These are phyloP conservation scores for Nemania sp. DNA, from an alignment of 2,329 filamentous ascomycete species.

Conservation along the genomic window DNA sequence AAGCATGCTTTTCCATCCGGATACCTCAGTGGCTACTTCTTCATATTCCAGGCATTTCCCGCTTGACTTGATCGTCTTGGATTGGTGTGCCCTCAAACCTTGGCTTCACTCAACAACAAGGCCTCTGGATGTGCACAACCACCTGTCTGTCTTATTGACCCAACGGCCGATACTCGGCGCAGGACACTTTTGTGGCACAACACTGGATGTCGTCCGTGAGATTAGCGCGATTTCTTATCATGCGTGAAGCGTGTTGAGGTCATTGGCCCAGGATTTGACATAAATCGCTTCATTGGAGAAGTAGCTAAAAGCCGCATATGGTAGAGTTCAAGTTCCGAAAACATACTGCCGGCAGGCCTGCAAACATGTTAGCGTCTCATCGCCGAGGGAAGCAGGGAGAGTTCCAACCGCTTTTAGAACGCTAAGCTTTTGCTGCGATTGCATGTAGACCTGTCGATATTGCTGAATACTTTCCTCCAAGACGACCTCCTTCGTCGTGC, in stretches of 20 bases:
- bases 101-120: neutral
- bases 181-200: neutral
- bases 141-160: neutral
- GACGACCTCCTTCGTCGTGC: conserved; percentile 72
- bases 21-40: neutral
- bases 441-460: conserved; percentile 84
- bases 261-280: neutral
- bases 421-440: conserved; percentile 76
- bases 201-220: neutral
- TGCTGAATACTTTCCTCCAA: conserved; percentile 82
- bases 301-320: neutral
- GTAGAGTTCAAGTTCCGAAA: conserved; percentile 39
- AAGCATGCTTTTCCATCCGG: conserved; percentile 3
- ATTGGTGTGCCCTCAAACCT: neutral
- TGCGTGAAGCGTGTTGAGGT: conserved; percentile 1
- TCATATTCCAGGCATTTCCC: conserved; percentile 4
- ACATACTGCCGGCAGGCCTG: conserved; percentile 62
- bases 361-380: conserved; percentile 30
- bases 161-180: conserved; percentile 2
- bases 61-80: neutral
- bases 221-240: neutral
- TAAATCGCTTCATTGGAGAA: neutral
- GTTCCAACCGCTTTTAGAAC: conserved; percentile 62
- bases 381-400: neutral
- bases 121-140: neutral